Base-by-base conservation (phyloP, 1,284 basidiomycete species). In the Cutaneotrichosporon arboriforme region DNA sequence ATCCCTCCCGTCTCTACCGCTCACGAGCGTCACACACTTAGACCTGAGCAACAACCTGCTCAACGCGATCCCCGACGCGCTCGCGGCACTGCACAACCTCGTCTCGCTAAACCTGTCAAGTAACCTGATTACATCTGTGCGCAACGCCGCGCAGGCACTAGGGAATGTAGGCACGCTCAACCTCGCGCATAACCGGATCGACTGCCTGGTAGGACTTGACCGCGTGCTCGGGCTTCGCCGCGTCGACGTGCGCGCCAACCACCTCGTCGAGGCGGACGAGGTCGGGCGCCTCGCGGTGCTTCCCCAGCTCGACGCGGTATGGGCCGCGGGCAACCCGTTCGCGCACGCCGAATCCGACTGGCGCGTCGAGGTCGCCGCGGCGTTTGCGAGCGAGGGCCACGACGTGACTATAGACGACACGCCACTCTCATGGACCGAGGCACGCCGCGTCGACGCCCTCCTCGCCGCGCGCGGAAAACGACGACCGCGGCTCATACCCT, bases 121-220 rank as follows among this genome's bases (percentile, higher is more conserved):
- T 74, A 97, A 98, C 77, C 87, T 97, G 82, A 92, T 98, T 62
- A 91, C 94, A 65, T 93, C 92, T 7, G 87, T 97, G 15, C 81
- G 93, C 4, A 89, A 88, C 23, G 91, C 93, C 47, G 87, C 90
- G 66, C 81, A 81, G 34, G 81, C 84, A 53, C 80, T 94, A n/a
- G 88, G 88, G 3, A 84, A 86, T 58, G 79, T 93, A 37, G 78
- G 84, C 18, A 79, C 80, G 5, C 77, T 96, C 62, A 90, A 91
- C 69, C 80, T 96, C 15, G 81, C 87, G 0, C 78, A 80, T 51
- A 98, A 98, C 68, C 84, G 94, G 2, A 82, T 97, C 44, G 90
- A 94, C 66, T 92, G 89, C 20, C 82, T 98, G 48, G 92, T 90
- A 60, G 94, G 94, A 3, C 79, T 97, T 5, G 94, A 98, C 73